These are phyloP conservation scores for Cinchona pubescens DNA, from an alignment of 257 asterid species.

Conservation along the genomic window DNA sequence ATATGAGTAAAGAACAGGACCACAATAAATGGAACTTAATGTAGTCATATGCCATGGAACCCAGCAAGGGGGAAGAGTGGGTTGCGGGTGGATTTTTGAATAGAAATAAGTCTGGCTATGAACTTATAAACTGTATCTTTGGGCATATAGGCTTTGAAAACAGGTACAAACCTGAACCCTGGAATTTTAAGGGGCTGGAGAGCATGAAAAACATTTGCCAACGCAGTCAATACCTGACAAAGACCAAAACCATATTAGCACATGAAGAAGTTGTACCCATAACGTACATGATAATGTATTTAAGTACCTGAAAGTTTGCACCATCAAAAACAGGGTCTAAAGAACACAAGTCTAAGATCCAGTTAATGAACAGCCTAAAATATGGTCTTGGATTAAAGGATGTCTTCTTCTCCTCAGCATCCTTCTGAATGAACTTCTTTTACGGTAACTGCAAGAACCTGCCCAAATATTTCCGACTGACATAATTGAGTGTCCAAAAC, in stretches of 20 bases:
- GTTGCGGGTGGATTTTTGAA: not conserved
- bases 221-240: slow-evolving; percentile 75
- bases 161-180: slow-evolving; percentile 70
- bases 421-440: slow-evolving; percentile 73
- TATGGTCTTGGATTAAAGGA: slow-evolving; percentile 86
- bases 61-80: not conserved
- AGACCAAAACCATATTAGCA: slow-evolving; percentile 6
- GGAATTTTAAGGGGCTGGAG: slow-evolving; percentile 96
- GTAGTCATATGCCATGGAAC: not conserved
- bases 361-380: slow-evolving; percentile 83
- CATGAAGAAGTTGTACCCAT: slow-evolving; percentile 4
- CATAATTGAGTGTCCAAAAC: slow-evolving; percentile 18
- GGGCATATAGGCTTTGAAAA: not conserved
- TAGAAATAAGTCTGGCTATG: not conserved
- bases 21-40: too few species aligned
- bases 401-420: slow-evolving; percentile 67
- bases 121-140: not conserved
- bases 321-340: slow-evolving; percentile 94
- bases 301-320: slow-evolving; percentile 81
- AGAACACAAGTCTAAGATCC: slow-evolving; percentile 86
- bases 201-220: slow-evolving; percentile 87
- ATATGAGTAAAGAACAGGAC: not conserved
- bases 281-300: not conserved
- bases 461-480: slow-evolving; percentile 10
- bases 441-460: slow-evolving; percentile 91